Evolutionary conservation across 192 early-diverging fungal genomes (phyloP).

Genomic region (Backusella tarrabulga): DNA sequence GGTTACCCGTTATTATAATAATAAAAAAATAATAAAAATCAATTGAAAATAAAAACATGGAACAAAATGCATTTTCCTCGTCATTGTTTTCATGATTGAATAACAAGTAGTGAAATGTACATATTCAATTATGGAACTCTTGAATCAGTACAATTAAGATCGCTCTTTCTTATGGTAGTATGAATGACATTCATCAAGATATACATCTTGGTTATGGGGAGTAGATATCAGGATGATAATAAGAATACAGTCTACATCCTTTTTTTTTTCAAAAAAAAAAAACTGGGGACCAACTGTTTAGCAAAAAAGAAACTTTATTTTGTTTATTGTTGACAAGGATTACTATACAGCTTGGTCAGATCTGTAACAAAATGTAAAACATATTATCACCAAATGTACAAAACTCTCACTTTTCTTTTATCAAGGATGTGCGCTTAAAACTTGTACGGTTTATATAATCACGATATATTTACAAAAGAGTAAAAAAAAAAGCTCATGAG

Average conservation of each 20-base stretch:
- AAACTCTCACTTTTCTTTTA: not conserved
- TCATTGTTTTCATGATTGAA: too few relatives aligned
- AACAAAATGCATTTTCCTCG: not conserved
- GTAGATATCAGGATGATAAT: not conserved
- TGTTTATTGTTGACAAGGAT: not conserved
- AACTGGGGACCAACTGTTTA: not conserved
- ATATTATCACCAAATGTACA: not conserved
- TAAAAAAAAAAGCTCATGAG: not conserved
- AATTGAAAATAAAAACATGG: not conserved
- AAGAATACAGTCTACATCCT: not conserved
- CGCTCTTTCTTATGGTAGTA: not conserved
- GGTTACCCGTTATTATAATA: not conserved
- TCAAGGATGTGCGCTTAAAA: not conserved
- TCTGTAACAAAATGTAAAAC: constrained; percentile 6
- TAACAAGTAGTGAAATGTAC: too few relatives aligned
- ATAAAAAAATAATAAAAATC: too few relatives aligned
- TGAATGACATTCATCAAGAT: not conserved
- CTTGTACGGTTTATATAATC: constrained; percentile 5
- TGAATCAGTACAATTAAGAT: not conserved
- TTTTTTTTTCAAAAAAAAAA: not conserved
- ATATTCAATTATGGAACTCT: too few relatives aligned
- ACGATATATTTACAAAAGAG: not conserved
- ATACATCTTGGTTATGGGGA: not conserved
- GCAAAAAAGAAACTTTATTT: constrained; percentile 3
- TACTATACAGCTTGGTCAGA: not conserved